Evolutionary conservation across 352 stramenopile genomes (phyloP).

Genomic region (Pythium aphanidermatum): DNA sequence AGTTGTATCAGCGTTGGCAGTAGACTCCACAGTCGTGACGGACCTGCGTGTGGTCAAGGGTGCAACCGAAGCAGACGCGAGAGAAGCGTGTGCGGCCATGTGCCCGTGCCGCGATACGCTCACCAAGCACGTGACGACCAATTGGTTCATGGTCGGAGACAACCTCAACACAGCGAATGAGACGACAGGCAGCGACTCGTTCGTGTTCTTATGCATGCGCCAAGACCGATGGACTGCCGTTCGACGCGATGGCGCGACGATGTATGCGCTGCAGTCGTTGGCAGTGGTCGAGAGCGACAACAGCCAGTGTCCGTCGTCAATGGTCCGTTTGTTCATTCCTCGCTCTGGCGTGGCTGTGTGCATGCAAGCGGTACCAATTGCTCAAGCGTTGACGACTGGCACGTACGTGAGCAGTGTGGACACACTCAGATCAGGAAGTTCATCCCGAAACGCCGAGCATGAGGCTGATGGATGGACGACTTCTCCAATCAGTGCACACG

Average conservation of each 20-base stretch:
- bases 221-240: constrained; percentile 10
- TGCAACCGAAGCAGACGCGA: constrained; percentile 2
- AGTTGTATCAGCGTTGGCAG: neutral
- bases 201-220: constrained; percentile 15
- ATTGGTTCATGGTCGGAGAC: constrained; percentile 8
- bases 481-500: neutral
- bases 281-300: neutral
- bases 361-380: neutral
- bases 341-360: constrained; percentile 8
- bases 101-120: constrained; percentile 10
- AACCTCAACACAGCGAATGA: constrained; percentile 4
- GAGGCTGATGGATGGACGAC: too few relatives aligned
- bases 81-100: constrained; percentile 11
- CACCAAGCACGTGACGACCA: constrained; percentile 11
- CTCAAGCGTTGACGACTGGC: constrained; percentile 8
- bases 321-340: constrained; percentile 3
- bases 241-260: neutral
- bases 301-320: constrained; percentile 2
- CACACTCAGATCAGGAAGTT: neutral
- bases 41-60: constrained; percentile 12
- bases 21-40: constrained; percentile 9
- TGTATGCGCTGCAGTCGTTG: constrained; percentile 11
- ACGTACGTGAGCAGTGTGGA: constrained; percentile 17
- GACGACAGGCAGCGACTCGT: neutral
- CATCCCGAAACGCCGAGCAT: too few relatives aligned